A percentile compares a stretch with the other conserved stretches of the same genome.
phyloP scores from a whole-genome alignment of 75 land plant species.

The Sequoiadendron giganteum region DNA sequence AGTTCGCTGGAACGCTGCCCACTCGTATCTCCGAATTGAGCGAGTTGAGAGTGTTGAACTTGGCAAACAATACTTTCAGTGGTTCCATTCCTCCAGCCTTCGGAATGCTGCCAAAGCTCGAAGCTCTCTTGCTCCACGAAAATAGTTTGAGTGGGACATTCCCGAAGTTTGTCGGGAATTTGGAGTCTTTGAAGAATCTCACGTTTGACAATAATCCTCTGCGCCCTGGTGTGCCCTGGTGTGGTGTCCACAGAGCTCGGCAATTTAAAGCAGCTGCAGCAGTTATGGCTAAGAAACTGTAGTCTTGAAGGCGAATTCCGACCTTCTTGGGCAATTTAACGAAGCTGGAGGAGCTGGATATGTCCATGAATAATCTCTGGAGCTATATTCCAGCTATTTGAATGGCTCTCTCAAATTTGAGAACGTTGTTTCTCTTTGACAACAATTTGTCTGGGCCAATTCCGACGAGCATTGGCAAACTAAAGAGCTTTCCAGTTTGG shows the following conservation, averaged over 20 bases:
- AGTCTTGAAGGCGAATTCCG: conserved; percentile 33
- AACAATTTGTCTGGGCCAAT: conserved; percentile 25
- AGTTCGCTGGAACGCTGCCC: neutral
- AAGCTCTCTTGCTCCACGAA: neutral
- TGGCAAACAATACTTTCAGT: neutral
- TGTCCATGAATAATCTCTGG: conserved; percentile 19
- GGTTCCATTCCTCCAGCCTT: neutral
- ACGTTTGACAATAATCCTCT: neutral
- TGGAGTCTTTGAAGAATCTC: neutral
- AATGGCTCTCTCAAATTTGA: conserved; percentile 14
- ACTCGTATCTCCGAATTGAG: neutral
- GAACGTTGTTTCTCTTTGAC: neutral
- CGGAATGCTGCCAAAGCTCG: neutral
- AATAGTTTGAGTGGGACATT: too few relatives aligned
- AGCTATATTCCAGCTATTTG: conserved; percentile 19
- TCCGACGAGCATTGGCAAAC: conserved; percentile 15
- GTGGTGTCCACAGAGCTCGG: neutral
- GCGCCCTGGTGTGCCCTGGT: neutral
- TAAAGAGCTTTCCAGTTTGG: conserved; percentile 9
- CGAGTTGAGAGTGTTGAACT: neutral
- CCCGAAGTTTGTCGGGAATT: neutral
- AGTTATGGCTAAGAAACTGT: too few relatives aligned
- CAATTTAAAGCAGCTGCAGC: too few relatives aligned
- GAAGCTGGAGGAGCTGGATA: conserved; percentile 21
- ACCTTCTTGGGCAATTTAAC: conserved; percentile 16